Evolutionary conservation across 1,284 basidiomycete species (phyloP).

Genomic region (Ustilago trichophora): DNA sequence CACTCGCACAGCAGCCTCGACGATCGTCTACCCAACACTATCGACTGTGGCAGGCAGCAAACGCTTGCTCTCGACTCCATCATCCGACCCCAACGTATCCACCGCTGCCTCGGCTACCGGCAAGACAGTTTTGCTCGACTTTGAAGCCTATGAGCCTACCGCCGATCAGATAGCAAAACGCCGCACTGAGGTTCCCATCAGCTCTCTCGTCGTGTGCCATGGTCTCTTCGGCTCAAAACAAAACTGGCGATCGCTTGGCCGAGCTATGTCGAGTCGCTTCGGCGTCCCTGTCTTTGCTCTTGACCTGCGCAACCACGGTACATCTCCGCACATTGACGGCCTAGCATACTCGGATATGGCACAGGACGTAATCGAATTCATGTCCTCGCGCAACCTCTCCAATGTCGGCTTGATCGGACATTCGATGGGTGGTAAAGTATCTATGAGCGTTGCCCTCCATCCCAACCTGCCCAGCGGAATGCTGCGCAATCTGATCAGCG

Average conservation of each 20-base stretch:
- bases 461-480: slow-evolving; percentile 67
- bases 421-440: slow-evolving; percentile 90
- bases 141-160: slow-evolving; percentile 37
- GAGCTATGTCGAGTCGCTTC: slow-evolving; percentile 73
- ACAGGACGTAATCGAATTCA: slow-evolving; percentile 73
- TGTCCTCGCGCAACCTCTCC: slow-evolving; percentile 66
- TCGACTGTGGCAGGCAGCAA: background rate
- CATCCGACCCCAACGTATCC: slow-evolving; percentile 24
- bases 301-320: slow-evolving; percentile 85
- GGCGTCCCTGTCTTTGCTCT: slow-evolving; percentile 76
- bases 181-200: slow-evolving; percentile 13
- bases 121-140: slow-evolving; percentile 39
- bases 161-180: slow-evolving; percentile 4
- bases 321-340: slow-evolving; percentile 76
- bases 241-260: slow-evolving; percentile 79
- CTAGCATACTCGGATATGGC: slow-evolving; percentile 80
- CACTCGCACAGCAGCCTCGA: background rate
- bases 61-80: slow-evolving; percentile 20
- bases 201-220: slow-evolving; percentile 69
- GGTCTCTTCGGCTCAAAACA: slow-evolving; percentile 76
- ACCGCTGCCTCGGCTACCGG: slow-evolving; percentile 31
- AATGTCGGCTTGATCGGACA: slow-evolving; percentile 81
- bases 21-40: background rate
- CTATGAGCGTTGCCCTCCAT: slow-evolving; percentile 78
- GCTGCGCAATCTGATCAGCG: slow-evolving; percentile 77